Conservation (phyloP, 495 filamentous ascomycete genomes). For the Aspergillus cavernicola region DNA sequence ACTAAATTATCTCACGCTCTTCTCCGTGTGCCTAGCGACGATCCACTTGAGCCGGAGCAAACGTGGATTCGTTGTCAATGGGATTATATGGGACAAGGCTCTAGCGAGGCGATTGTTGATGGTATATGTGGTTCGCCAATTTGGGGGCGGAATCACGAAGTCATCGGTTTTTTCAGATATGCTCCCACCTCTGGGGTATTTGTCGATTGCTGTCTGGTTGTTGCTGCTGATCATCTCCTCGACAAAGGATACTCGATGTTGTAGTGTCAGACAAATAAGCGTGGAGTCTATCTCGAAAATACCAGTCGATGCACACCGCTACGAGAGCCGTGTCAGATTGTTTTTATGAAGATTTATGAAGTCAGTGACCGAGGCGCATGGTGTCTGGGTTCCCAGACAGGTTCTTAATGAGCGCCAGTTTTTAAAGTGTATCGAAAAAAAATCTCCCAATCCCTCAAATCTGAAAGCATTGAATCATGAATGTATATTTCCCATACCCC, state of each 20-base stretch:
- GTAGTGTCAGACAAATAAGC: too few relatives aligned
- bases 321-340: too few relatives aligned
- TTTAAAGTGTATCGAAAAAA: too few relatives aligned
- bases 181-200: slow-evolving; percentile 5
- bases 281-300: too few relatives aligned
- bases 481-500: too few relatives aligned
- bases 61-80: slow-evolving; percentile 8
- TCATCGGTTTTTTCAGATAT: slow-evolving; percentile 7
- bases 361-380: too few relatives aligned
- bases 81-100: slow-evolving; percentile 9
- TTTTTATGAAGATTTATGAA: too few relatives aligned
- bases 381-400: too few relatives aligned
- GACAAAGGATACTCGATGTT: not conserved
- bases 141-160: not conserved
- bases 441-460: too few relatives aligned
- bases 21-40: slow-evolving; percentile 5
- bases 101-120: not conserved
- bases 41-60: not conserved
- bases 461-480: too few relatives aligned
- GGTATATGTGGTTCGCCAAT: slow-evolving; percentile 11
- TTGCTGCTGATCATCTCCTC: slow-evolving; percentile 5
- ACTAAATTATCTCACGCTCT: not conserved
- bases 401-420: too few relatives aligned
- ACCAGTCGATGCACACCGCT: too few relatives aligned
- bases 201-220: slow-evolving; percentile 5